phyloP scores from a whole-genome alignment of 2,329 filamentous ascomycete species.

The Fusarium sp. region DNA sequence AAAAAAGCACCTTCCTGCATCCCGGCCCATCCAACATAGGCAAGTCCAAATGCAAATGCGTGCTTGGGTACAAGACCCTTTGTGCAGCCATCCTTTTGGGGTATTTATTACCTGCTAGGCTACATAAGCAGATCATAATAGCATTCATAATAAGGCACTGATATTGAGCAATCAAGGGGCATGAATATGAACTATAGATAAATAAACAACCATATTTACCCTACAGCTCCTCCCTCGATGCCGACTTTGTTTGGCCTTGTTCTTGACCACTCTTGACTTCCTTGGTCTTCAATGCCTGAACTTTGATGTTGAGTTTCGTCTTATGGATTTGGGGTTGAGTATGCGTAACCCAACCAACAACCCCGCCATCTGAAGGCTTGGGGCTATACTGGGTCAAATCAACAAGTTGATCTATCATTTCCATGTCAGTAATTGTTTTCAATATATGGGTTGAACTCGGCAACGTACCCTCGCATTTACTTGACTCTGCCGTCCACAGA shows the following conservation, averaged over 20 bases:
- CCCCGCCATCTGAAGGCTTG: conserved; percentile 41
- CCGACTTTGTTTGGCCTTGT: conserved; percentile 17
- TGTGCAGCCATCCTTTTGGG: conserved; percentile 1
- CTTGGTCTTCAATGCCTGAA: conserved; percentile 51
- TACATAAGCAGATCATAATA: conserved; percentile 5
- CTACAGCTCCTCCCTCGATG: conserved; percentile 46
- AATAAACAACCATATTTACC: neutral
- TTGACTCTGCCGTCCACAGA: conserved; percentile 61
- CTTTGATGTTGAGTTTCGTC: conserved; percentile 54
- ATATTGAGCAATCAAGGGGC: neutral
- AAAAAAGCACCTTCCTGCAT: neutral
- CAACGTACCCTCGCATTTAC: conserved; percentile 57
- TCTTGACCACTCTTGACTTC: conserved; percentile 14
- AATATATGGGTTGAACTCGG: neutral
- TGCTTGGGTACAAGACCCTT: conserved; percentile 14
- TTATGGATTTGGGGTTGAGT: conserved; percentile 48
- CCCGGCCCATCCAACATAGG: conserved; percentile 1
- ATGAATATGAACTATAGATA: neutral
- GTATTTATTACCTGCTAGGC: neutral
- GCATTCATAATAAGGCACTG: neutral
- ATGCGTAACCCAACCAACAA: conserved; percentile 50
- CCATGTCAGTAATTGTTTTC: conserved; percentile 8
- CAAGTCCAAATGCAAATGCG: neutral
- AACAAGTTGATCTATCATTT: conserved; percentile 42
- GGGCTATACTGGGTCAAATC: conserved; percentile 49